Evolutionary conservation across 345 rosid genomes (phyloP).

Genomic region (Mallotus nudiflorus): DNA sequence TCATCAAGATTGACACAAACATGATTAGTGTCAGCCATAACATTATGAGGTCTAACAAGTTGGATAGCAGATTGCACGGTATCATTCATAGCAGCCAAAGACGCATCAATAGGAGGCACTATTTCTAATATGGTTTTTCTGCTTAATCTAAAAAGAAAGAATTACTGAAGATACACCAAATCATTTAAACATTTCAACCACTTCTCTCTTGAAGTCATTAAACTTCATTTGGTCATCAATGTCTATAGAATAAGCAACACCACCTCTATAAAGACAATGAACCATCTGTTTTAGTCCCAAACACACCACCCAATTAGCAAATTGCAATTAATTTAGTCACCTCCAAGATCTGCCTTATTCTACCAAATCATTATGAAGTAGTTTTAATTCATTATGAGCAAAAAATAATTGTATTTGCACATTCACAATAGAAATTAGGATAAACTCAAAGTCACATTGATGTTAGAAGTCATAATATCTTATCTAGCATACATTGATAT

Average conservation of each 20-base stretch:
- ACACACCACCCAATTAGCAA: constrained; percentile 68
- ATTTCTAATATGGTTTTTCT: constrained; percentile 84
- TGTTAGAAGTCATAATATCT: not conserved
- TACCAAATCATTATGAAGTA: not conserved
- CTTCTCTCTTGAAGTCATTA: constrained; percentile 57
- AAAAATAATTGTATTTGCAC: not conserved
- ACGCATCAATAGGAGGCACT: constrained; percentile 41
- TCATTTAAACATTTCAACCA: constrained; percentile 59
- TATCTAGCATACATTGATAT: not conserved
- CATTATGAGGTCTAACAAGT: constrained; percentile 37
- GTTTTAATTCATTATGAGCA: constrained; percentile 2
- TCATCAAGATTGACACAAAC: constrained; percentile 39
- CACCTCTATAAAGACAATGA: constrained; percentile 52
- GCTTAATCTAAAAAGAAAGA: constrained; percentile 60
- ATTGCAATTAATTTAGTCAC: constrained; percentile 64
- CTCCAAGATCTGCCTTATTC: constrained; percentile 49
- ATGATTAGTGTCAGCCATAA: constrained; percentile 46
- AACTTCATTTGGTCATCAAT: constrained; percentile 52
- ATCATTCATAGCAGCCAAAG: constrained; percentile 45
- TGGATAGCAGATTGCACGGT: constrained; percentile 41
- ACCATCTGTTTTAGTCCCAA: constrained; percentile 48
- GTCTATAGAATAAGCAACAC: constrained; percentile 69
- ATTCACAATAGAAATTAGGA: not conserved
- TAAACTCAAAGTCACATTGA: not conserved
- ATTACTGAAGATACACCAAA: constrained; percentile 21